Conservation (phyloP, 495 filamentous ascomycete species). For the Neohortaea acidophila region DNA sequence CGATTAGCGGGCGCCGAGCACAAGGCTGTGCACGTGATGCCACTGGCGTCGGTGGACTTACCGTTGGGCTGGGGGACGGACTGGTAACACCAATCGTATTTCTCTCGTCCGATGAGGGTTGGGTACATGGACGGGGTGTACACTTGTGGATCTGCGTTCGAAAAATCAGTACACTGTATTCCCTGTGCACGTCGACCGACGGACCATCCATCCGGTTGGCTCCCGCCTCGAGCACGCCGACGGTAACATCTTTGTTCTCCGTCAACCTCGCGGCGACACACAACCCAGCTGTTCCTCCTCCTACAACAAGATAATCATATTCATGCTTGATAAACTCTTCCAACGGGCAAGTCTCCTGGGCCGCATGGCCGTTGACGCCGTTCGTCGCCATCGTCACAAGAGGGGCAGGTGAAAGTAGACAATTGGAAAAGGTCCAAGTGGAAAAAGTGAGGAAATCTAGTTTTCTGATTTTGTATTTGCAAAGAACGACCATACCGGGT, state of each 20-base stretch:
- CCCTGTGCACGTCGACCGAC: slow-evolving; percentile 9
- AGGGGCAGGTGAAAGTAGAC: no score
- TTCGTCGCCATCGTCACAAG: no score
- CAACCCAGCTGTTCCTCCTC: slow-evolving; percentile 21
- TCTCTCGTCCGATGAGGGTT: slow-evolving; percentile 14
- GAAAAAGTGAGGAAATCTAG: no score
- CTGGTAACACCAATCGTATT: slow-evolving; percentile 18
- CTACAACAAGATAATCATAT: slow-evolving; percentile 19
- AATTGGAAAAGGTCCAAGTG: no score
- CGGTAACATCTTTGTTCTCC: slow-evolving; percentile 17
- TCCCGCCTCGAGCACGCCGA: slow-evolving; percentile 20
- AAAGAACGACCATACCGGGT: no score
- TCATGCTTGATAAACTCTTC: slow-evolving; percentile 11
- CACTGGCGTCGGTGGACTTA: no score
- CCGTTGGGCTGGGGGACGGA: slow-evolving; percentile 9
- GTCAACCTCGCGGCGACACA: slow-evolving; percentile 17
- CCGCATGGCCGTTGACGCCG: not conserved
- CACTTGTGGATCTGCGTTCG: slow-evolving; percentile 17
- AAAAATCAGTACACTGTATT: slow-evolving; percentile 11
- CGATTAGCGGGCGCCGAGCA: not conserved
- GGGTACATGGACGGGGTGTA: slow-evolving; percentile 15
- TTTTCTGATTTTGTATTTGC: no score
- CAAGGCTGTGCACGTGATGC: no score
- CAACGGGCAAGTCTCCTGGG: slow-evolving; percentile 13
- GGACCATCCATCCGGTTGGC: slow-evolving; percentile 16